Base-by-base conservation (phyloP, 805 yeast species). In the Schizosaccharomyces osmophilus region DNA sequence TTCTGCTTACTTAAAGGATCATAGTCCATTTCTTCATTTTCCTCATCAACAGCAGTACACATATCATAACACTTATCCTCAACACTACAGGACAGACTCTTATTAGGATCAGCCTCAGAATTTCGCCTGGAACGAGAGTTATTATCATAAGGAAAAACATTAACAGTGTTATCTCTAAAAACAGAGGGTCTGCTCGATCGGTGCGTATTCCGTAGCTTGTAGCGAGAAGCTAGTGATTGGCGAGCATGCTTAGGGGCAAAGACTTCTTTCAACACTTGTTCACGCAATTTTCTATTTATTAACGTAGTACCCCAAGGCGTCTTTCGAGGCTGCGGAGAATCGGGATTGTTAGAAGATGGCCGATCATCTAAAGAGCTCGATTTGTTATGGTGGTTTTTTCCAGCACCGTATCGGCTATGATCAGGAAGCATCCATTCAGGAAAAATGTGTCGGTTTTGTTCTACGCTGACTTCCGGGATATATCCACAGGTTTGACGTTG, bases 391-490 rank as follows among this genome's bases (percentile, higher is more conserved):
- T 63, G 63, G 62, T 63, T 15, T 63, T 62, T 13, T 17, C 26
- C 48, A 76, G 6, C 75, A 73, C 5, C 77, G 72, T 3, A 73
- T 65, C 4, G 85, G 78, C 67, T 80, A 83, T 62, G 79, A 81
- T 63, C 77, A 77, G 81, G 48, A 5, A 87, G 79, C 64, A 87
- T 70, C 2, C 88, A 82, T 62, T 83, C 84, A 0, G 97, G 96
- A 41, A 90, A 83, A 62, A 90, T 89, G 71, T 90, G 98, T 63
- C 80, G 83, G 70, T 90, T 90, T 68, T 90, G 97, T 69, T 87
- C 89, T 42, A 90, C 75, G 1, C 85, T 82, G n/a, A 90, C 97
- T 68, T 87, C 96, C 2, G 90, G 85, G 11, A 81, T 41, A 19
- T 32, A 29, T 9, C 26, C 48, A 36, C 11, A 59, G 55, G n/a